These are phyloP conservation scores for Bullera alba DNA, from an alignment of 768 basidiomycete species.

Conservation along the genomic window DNA sequence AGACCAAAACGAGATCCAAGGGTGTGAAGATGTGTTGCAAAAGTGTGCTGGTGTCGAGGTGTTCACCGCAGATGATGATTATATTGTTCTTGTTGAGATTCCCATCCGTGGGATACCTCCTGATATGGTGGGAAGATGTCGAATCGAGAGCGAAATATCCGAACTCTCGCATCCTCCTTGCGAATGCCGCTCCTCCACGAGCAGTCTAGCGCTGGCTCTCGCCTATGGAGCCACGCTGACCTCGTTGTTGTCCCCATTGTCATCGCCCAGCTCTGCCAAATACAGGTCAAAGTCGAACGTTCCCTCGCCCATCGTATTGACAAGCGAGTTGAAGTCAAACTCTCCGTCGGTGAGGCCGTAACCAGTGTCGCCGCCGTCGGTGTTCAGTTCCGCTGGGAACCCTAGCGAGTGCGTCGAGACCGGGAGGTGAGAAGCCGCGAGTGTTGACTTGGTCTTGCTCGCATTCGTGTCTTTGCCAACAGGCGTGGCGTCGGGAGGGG, in stretches of 20 bases:
- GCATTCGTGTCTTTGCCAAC: not conserved
- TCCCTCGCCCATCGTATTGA: constrained; percentile 2
- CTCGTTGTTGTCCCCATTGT: constrained; percentile 17
- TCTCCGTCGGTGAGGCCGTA: constrained; percentile 11
- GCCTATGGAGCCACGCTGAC: too few relatives aligned
- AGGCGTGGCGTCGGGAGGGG: constrained; percentile 11
- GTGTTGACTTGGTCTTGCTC: not conserved
- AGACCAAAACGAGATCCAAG: too few relatives aligned
- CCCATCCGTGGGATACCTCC: too few relatives aligned
- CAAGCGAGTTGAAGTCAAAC: constrained; percentile 19
- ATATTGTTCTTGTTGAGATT: too few relatives aligned
- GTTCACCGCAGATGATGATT: too few relatives aligned
- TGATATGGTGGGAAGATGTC: too few relatives aligned
- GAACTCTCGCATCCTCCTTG: too few relatives aligned
- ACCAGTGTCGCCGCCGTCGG: not conserved
- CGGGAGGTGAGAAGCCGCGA: not conserved
- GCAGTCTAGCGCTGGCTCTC: too few relatives aligned
- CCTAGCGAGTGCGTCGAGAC: not conserved
- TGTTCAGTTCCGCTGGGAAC: not conserved
- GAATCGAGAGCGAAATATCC: too few relatives aligned
- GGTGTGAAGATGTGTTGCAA: too few relatives aligned
- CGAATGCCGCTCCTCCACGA: too few relatives aligned
- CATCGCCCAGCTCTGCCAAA: constrained; percentile 26
- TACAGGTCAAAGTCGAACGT: constrained; percentile 33
- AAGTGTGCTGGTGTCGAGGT: too few relatives aligned